These are phyloP conservation scores for Cutaneotrichosporon arboriforme DNA, from an alignment of 1,284 basidiomycete genomes.

Conservation along the genomic window DNA sequence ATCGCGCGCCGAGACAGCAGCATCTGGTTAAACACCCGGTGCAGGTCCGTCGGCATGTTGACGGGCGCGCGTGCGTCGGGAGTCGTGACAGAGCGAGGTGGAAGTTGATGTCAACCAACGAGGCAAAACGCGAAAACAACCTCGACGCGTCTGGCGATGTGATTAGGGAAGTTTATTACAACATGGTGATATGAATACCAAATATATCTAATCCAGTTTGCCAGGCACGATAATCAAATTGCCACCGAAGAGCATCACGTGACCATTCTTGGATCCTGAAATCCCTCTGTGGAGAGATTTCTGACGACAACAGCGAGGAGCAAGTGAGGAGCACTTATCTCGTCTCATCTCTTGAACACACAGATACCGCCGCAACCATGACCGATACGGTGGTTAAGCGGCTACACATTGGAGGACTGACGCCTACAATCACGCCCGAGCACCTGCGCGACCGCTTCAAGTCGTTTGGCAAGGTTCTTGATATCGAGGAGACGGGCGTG, in stretches of 20 bases:
- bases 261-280: not conserved
- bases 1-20: constrained; percentile 38
- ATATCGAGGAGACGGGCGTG: constrained; percentile 36
- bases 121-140: constrained; percentile 1
- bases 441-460: constrained; percentile 46
- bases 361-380: constrained; percentile 1
- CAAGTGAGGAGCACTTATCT: no score
- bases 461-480: constrained; percentile 37
- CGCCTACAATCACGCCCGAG: constrained; percentile 35
- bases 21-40: constrained; percentile 40
- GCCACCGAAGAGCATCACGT: not conserved
- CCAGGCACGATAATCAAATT: not conserved
- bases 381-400: constrained; percentile 31
- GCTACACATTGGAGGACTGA: constrained; percentile 45
- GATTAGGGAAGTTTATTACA: no score
- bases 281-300: no score
- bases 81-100: not conserved
- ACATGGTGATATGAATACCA: no score
- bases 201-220: not conserved
- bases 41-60: constrained; percentile 32
- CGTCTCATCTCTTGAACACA: not conserved
- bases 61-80: not conserved
- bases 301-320: not conserved
- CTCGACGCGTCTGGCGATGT: not conserved
- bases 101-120: not conserved